These are phyloP conservation scores for Curvularia sp. DNA, from an alignment of 2,329 filamentous ascomycete genomes.

Conservation along the genomic window DNA sequence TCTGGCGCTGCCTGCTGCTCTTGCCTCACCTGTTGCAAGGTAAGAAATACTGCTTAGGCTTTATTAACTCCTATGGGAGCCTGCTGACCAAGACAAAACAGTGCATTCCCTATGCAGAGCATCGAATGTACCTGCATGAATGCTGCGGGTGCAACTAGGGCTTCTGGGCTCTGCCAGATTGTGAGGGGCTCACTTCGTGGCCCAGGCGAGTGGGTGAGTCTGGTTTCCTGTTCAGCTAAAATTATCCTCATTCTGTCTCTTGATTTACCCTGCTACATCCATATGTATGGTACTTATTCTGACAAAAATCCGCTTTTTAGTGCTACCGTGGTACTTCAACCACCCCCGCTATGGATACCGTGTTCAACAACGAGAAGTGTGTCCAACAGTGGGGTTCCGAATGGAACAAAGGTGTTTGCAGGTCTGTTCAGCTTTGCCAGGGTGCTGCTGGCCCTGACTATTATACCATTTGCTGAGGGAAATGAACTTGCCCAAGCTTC, in stretches of 20 bases:
- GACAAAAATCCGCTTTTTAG: not conserved
- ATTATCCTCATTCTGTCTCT: not conserved
- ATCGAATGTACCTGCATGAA: not conserved
- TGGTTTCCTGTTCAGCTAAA: not conserved
- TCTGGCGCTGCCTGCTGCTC: not conserved
- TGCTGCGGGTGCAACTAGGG: not conserved
- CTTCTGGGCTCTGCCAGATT: not conserved
- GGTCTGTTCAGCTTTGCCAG: not conserved
- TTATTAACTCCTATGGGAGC: not conserved
- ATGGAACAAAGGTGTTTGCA: not conserved
- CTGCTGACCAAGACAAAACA: not conserved
- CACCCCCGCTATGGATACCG: not conserved
- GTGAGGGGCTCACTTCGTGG: not conserved
- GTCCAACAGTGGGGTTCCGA: not conserved
- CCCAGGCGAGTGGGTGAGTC: conserved; percentile 1
- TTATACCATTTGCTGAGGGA: not conserved
- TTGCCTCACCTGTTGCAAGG: not conserved
- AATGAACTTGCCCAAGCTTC: not conserved
- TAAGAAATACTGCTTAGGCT: not conserved
- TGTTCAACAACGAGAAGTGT: not conserved
- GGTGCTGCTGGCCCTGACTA: not conserved
- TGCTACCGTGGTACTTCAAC: not conserved
- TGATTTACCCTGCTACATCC: too few relatives aligned
- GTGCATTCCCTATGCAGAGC: not conserved
- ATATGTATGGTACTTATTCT: not conserved